phyloP scores from a whole-genome alignment of 2,329 filamentous ascomycete species.

The Colletotrichum acutatum region DNA sequence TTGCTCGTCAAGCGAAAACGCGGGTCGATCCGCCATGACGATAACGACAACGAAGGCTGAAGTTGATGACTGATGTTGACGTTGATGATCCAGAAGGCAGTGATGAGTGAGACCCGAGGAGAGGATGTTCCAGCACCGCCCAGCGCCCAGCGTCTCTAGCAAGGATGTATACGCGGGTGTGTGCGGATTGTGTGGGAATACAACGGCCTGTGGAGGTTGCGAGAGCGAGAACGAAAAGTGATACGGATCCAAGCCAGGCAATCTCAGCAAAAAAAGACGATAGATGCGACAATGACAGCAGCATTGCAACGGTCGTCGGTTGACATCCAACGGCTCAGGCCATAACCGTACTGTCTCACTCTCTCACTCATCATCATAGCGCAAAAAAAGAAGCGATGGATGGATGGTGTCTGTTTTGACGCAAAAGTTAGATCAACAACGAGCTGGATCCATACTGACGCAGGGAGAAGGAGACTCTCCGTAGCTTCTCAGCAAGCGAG shows the following conservation, averaged over 20 bases:
- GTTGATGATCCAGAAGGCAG: slow-evolving; percentile 2
- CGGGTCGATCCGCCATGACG: slow-evolving; percentile 21
- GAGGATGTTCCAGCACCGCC: slow-evolving; percentile 21
- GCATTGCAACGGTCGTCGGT: slow-evolving; percentile 15
- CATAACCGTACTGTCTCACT: background rate
- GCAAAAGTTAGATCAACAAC: background rate
- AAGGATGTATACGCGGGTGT: background rate
- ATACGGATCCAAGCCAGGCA: background rate
- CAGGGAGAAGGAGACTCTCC: slow-evolving; percentile 28
- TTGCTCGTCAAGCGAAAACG: background rate
- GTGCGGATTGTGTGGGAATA: slow-evolving; percentile 16
- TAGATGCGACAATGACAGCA: slow-evolving; percentile 20
- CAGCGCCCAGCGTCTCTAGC: background rate
- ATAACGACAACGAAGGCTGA: background rate
- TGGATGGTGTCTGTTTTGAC: background rate
- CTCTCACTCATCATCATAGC: slow-evolving; percentile 5
- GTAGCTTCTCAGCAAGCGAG: slow-evolving; percentile 11
- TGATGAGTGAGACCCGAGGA: slow-evolving; percentile 7
- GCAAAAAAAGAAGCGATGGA: slow-evolving; percentile 5
- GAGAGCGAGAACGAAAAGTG: slow-evolving; percentile 21
- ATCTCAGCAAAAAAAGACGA: background rate
- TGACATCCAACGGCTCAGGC: background rate
- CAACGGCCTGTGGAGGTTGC: slow-evolving; percentile 1
- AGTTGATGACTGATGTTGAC: background rate
- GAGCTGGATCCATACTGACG: slow-evolving; percentile 12